Conservation (phyloP, 495 filamentous ascomycete genomes). For the Friedmanniomyces simplex region DNA sequence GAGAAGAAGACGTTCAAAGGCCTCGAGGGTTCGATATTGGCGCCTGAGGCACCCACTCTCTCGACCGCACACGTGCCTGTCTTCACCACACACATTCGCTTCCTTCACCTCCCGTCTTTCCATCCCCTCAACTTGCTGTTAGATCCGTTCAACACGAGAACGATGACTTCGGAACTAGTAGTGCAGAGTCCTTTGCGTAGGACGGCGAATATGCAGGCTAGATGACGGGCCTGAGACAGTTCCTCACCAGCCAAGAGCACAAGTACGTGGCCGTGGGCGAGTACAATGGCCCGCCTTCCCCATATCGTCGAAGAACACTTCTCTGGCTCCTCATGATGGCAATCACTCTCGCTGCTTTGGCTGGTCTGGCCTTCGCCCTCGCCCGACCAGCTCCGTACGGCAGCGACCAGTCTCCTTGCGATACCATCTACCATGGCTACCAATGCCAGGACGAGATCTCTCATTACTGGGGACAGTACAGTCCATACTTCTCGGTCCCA, state of each 20-base stretch:
- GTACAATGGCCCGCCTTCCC: not conserved
- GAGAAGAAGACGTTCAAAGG: too few species aligned
- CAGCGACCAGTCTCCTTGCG: constrained; percentile 35
- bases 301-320: not conserved
- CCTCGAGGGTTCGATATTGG: too few species aligned
- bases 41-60: too few species aligned
- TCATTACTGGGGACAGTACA: constrained; percentile 65
- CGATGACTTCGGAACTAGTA: not conserved
- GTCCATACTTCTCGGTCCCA: constrained; percentile 65
- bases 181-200: not conserved
- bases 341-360: not conserved
- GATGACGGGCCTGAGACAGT: not conserved
- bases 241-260: not conserved
- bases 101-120: too few species aligned
- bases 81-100: too few species aligned
- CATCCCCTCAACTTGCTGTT: too few species aligned
- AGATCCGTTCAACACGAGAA: too few species aligned
- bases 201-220: not conserved
- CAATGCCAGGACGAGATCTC: constrained; percentile 49
- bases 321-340: not conserved
- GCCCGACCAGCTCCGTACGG: not conserved
- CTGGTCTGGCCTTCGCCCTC: not conserved
- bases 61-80: too few species aligned
- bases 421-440: constrained; percentile 51
- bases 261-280: not conserved